Evolutionary conservation across 352 stramenopile species (phyloP).

Genomic region (Blastocystis sp.): DNA sequence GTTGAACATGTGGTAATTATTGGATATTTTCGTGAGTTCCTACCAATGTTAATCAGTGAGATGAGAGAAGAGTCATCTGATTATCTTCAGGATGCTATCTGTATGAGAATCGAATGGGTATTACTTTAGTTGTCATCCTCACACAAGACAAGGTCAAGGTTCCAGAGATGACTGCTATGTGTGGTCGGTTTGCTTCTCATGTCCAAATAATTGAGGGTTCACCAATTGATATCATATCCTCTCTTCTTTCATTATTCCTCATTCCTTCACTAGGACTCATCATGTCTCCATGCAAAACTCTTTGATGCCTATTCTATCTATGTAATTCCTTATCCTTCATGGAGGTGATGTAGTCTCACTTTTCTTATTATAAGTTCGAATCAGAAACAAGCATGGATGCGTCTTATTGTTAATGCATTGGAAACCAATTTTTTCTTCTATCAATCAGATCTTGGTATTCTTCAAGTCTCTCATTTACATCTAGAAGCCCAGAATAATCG

Average conservation of each 20-base stretch:
- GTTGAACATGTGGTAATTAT: constrained; percentile 49
- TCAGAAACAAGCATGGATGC: constrained; percentile 32
- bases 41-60: constrained; percentile 28
- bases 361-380: not conserved
- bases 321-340: constrained; percentile 20
- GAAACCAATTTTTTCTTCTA: constrained; percentile 64
- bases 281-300: not conserved
- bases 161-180: not conserved
- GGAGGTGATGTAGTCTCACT: not conserved
- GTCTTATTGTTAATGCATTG: constrained; percentile 26
- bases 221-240: constrained; percentile 41
- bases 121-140: constrained; percentile 16
- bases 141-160: constrained; percentile 41
- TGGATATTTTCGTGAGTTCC: constrained; percentile 25
- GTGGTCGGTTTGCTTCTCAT: constrained; percentile 30
- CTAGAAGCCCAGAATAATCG: not conserved
- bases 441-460: not conserved
- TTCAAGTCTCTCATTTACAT: not conserved
- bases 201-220: constrained; percentile 47
- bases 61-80: constrained; percentile 25
- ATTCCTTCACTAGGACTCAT: not conserved
- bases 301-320: constrained; percentile 58
- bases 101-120: not conserved
- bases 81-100: constrained; percentile 16
- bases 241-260: not conserved